Evolutionary conservation across 2,329 filamentous ascomycete species (phyloP), one percentile per base, ranked within the genome.

Genomic region (Trichoderma guizhouense): DNA sequence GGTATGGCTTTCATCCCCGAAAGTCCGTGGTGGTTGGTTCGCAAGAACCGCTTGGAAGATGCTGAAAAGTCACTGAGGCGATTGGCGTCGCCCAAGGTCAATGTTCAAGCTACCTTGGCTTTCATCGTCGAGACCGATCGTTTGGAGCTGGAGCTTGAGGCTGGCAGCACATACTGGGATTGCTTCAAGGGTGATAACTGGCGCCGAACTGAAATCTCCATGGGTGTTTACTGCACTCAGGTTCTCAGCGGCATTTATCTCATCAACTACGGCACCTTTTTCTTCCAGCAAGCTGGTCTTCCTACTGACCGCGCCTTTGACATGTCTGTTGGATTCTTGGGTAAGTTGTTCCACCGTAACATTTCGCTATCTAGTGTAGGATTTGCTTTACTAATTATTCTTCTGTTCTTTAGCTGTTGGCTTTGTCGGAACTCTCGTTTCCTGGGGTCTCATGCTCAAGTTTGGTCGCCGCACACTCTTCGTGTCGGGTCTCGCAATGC

Each of bases 91-190:
- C 82, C 83, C 71, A 88, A 90, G 73, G 74, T 9, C 53, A 75
- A 82, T 1, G 73, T 8, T 47, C 75, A 82, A 0, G 79, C 80
- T 30, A 78, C 81, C 43, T 80, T 85, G 74, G 77, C 82, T 67
- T 94, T 95, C 91, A 97, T 97, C 88, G 88, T 92, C 6, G 80
- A 84, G 60, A 85, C 84, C 2, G 80, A 83, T 71, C 79, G 83
- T 70, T 76, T 85, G 1, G 85, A 87, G 73, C 79, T 81, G 66
- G 77, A 81, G 47, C 76, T 82, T 53, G 78, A 78, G 5, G 73
- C 76, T 0, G 84, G 83, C 0, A 80, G 80, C 4, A 80, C 76
- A 2, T 86, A 86, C 71, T 65, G 76, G 5, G 84, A 87, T 73
- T 86, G 83, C 71, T 87, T 88, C 79, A 79, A 79, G 9, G 85